Conservation (phyloP, 371 early-diverging fungal species). For the Homolaphlyctis polyrhiza region DNA sequence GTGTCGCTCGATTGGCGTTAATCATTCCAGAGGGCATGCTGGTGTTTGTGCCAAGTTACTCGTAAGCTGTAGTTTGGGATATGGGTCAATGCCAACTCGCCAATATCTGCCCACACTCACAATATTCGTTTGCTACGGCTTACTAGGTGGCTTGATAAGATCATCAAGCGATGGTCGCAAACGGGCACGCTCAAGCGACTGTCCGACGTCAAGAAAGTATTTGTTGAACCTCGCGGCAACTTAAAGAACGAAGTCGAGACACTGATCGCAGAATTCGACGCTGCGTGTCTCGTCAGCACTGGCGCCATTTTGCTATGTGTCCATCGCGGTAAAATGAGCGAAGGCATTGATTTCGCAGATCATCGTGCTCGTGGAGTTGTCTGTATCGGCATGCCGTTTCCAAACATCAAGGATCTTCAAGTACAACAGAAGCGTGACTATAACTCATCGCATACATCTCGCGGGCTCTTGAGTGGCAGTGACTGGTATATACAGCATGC, state of each 20-base stretch:
- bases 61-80: background rate
- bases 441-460: constrained; percentile 13
- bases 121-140: background rate
- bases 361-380: constrained; percentile 45
- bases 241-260: constrained; percentile 3
- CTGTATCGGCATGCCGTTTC: constrained; percentile 52
- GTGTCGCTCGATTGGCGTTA: background rate
- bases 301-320: constrained; percentile 39
- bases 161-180: background rate
- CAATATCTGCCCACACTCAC: too few species aligned
- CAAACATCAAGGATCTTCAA: constrained; percentile 33
- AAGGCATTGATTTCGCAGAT: constrained; percentile 60
- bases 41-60: background rate
- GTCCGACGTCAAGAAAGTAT: background rate
- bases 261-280: constrained; percentile 10
- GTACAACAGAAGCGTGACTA: constrained; percentile 41
- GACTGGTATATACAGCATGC: background rate
- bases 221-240: background rate
- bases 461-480: constrained; percentile 10
- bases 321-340: constrained; percentile 50
- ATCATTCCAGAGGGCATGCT: constrained; percentile 1
- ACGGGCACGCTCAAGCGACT: background rate
- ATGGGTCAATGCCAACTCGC: too few species aligned
- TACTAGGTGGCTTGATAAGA: background rate
- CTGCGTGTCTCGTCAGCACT: background rate